Evolutionary conservation across 2,329 filamentous ascomycete species (phyloP).

Genomic region (Didymella keratinophila): DNA sequence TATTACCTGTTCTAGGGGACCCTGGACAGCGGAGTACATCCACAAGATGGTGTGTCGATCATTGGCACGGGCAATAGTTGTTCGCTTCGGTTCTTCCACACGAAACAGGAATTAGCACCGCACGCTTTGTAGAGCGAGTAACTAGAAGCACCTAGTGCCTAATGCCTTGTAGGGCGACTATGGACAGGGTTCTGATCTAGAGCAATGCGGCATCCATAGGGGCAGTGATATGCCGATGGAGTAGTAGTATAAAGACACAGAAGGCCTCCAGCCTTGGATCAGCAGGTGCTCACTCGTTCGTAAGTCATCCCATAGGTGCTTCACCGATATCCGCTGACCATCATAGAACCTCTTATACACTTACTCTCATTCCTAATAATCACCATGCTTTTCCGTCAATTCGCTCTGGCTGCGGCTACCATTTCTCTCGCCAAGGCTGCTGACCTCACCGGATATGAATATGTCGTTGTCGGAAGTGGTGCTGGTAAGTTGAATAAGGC

Average conservation of each 20-base stretch:
- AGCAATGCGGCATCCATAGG: constrained; percentile 10
- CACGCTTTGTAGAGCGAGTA: constrained; percentile 13
- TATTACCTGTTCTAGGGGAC: constrained; percentile 17
- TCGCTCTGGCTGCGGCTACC: constrained; percentile 31
- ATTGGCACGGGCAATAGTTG: constrained; percentile 17
- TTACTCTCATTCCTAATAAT: constrained; percentile 15
- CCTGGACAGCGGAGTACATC: constrained; percentile 3
- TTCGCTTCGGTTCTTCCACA: constrained; percentile 11
- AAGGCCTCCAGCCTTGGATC: not conserved
- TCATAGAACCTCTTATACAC: constrained; percentile 17
- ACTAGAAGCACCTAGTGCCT: constrained; percentile 12
- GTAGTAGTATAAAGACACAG: constrained; percentile 18
- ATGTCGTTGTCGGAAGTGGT: constrained; percentile 66
- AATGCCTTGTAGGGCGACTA: constrained; percentile 6
- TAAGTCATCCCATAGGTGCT: constrained; percentile 7
- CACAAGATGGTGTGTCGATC: constrained; percentile 13
- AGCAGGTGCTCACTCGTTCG: constrained; percentile 21
- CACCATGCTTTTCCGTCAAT: constrained; percentile 34
- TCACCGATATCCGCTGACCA: constrained; percentile 17
- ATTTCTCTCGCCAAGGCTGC: constrained; percentile 36
- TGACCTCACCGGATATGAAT: constrained; percentile 61
- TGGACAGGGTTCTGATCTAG: constrained; percentile 3
- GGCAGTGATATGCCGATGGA: constrained; percentile 9
- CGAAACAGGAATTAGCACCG: constrained; percentile 18
- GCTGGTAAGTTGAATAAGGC: constrained; percentile 26